A percentile compares a stretch with the other conserved stretches of the same genome.
phyloP scores from a whole-genome alignment of 2,329 filamentous ascomycete species.

The Talaromyces sp. region DNA sequence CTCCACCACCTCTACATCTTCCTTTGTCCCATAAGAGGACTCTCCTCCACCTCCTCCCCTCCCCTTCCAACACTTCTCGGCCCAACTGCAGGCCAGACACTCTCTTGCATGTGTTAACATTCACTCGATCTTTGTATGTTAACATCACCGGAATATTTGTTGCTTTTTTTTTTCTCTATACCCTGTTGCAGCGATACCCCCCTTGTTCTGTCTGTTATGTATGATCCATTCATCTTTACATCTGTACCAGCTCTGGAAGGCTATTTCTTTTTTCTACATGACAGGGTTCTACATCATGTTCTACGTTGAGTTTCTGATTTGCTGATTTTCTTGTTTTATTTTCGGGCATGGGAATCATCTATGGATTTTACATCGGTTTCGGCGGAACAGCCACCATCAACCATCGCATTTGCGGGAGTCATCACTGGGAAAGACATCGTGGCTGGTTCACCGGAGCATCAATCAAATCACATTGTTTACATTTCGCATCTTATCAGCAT shows the following conservation, averaged over 20 bases:
- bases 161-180: constrained; percentile 27
- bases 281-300: constrained; percentile 12
- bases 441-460: constrained; percentile 27
- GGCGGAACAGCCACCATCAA: constrained; percentile 14
- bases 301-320: constrained; percentile 4
- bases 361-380: constrained; percentile 9
- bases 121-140: constrained; percentile 16
- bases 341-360: constrained; percentile 12
- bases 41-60: background rate
- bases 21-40: constrained; percentile 26
- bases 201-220: constrained; percentile 9
- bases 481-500: constrained; percentile 14
- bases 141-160: constrained; percentile 13
- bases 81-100: constrained; percentile 11
- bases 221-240: constrained; percentile 1
- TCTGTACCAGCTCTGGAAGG: constrained; percentile 5
- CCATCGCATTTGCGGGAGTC: constrained; percentile 30
- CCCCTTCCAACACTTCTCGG: constrained; percentile 4
- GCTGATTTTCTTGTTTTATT: constrained; percentile 7
- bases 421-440: constrained; percentile 20
- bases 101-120: constrained; percentile 19
- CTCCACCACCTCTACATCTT: constrained; percentile 40
- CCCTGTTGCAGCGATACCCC: constrained; percentile 28
- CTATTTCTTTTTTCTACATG: constrained; percentile 7
- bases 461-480: constrained; percentile 6